A percentile compares a stretch with the other conserved stretches of the same genome.
Evolutionary conservation across 2,329 filamentous ascomycete species (phyloP).

Genomic region (Cladophialophora immunda): DNA sequence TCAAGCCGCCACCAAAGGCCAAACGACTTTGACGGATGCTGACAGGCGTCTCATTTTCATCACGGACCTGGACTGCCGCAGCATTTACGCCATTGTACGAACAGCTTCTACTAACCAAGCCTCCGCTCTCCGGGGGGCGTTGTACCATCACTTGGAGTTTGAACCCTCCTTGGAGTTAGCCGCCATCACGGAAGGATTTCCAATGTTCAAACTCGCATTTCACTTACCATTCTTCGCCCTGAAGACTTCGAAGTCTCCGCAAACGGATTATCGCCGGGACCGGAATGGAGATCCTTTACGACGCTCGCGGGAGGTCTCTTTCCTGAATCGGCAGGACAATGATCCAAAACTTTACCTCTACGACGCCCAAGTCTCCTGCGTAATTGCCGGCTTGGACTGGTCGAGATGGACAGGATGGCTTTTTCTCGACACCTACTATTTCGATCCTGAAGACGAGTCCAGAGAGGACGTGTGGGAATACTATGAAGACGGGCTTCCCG

Average conservation of each 20-base stretch:
- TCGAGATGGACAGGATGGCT: background rate
- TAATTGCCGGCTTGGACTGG: background rate
- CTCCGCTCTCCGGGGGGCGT: constrained; percentile 6
- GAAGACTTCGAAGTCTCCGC: background rate
- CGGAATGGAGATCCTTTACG: background rate
- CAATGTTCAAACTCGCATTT: constrained; percentile 12
- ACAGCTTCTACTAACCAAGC: constrained; percentile 13
- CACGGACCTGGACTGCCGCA: constrained; percentile 17
- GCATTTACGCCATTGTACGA: constrained; percentile 18
- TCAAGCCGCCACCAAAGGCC: background rate
- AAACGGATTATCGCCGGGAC: background rate
- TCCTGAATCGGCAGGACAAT: background rate
- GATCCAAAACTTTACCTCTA: constrained; percentile 2
- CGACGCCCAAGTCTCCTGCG: constrained; percentile 12
- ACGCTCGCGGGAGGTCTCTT: constrained; percentile 5
- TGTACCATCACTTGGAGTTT: constrained; percentile 18
- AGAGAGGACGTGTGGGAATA: background rate
- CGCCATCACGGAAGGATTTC: background rate
- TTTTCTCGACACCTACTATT: constrained; percentile 9
- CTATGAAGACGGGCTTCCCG: background rate
- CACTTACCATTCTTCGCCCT: constrained; percentile 1
- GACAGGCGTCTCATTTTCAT: constrained; percentile 18
- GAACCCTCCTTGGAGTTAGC: background rate
- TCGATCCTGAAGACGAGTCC: background rate
- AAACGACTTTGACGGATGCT: constrained; percentile 8